These are phyloP conservation scores for Schwanniomyces polymorphus DNA, from an alignment of 805 yeast genomes.

Conservation along the genomic window DNA sequence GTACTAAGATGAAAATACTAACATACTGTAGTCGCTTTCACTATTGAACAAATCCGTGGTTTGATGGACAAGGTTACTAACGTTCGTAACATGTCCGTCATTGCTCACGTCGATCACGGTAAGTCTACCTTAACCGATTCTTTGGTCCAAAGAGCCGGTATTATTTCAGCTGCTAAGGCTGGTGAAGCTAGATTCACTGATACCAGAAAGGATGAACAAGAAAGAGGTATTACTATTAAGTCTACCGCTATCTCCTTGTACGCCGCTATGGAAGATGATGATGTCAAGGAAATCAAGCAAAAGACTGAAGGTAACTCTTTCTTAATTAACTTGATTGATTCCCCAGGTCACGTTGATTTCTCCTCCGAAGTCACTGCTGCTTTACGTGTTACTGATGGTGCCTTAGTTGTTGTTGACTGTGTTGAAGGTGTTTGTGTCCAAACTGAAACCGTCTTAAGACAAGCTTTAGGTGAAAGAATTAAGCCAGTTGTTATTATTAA, in stretches of 20 bases:
- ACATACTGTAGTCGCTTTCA: conserved; percentile 46
- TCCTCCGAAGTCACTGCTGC: conserved; percentile 99
- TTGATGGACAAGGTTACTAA: conserved; percentile 99
- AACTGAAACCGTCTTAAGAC: conserved; percentile 99
- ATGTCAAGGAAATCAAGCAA: conserved; percentile 87
- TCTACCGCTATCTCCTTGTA: conserved; percentile 97
- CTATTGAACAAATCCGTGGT: conserved; percentile 87
- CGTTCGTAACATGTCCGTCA: conserved; percentile 99
- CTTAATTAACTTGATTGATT: conserved; percentile 97
- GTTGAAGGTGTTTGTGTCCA: conserved; percentile 99
- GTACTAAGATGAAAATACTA: conserved; percentile 15
- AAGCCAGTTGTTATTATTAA: conserved; percentile 98
- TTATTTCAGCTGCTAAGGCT: conserved; percentile 98
- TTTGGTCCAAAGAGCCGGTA: conserved; percentile 98
- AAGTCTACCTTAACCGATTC: conserved; percentile 99
- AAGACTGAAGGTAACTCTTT: conserved; percentile 90
- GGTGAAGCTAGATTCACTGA: conserved; percentile 99
- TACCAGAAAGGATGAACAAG: conserved; percentile 99
- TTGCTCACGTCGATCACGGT: conserved; percentile 99
- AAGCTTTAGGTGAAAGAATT: conserved; percentile 98
- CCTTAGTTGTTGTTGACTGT: conserved; percentile 98
- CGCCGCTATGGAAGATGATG: conserved; percentile 85
- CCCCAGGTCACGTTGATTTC: conserved; percentile 99
- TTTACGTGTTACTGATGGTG: conserved; percentile 99
- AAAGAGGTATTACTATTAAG: conserved; percentile 99